Conservation (phyloP, 2,329 filamentous ascomycete genomes). For the Sporothrix phasma region DNA sequence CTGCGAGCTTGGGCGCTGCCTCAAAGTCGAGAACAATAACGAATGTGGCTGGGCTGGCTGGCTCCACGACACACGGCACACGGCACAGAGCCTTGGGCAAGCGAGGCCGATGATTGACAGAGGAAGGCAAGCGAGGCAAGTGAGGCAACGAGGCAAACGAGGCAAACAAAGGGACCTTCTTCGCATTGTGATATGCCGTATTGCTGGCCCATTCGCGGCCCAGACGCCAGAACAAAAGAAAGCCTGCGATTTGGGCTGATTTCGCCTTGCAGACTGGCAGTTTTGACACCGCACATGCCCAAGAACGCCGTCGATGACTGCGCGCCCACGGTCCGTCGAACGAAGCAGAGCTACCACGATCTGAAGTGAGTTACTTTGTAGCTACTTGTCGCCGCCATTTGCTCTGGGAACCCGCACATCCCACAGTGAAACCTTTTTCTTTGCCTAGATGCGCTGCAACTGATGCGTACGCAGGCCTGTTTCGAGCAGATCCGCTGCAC, state of each 20-base stretch:
- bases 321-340: not conserved
- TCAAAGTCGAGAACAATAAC: not conserved
- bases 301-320: not conserved
- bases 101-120: not conserved
- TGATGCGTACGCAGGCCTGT: not conserved
- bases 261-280: not conserved
- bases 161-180: not conserved
- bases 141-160: not conserved
- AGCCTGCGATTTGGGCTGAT: not conserved
- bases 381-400: not conserved
- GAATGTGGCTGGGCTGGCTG: not conserved
- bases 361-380: not conserved
- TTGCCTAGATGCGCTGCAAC: not conserved
- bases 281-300: not conserved
- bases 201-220: not conserved
- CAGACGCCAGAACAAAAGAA: not conserved
- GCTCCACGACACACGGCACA: conserved; percentile 1
- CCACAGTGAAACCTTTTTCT: not conserved
- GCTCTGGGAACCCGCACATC: not conserved
- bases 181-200: not conserved
- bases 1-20: not conserved
- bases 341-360: not conserved
- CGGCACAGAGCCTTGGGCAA: not conserved
- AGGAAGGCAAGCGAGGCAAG: not conserved
- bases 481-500: not conserved